These are phyloP conservation scores for Lonicera japonica DNA, from an alignment of 129 eudicot species.

Conservation along the genomic window DNA sequence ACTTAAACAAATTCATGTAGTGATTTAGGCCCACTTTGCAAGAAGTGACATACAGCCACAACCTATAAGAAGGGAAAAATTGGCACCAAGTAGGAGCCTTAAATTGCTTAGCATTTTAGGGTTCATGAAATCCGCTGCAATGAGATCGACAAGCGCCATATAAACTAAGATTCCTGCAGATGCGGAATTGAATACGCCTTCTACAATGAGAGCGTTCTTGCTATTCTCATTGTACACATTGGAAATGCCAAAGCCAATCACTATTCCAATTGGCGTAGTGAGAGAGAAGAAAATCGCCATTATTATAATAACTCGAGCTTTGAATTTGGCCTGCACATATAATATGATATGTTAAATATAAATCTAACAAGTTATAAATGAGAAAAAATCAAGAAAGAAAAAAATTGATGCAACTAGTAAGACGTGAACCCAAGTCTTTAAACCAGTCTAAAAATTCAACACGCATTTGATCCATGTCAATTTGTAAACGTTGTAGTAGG, in stretches of 20 bases:
- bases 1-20: too few species aligned
- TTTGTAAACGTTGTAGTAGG: too few species aligned
- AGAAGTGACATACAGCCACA: conserved; percentile 48
- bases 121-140: conserved; percentile 41
- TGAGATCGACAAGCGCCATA: conserved; percentile 62
- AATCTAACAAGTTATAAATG: too few species aligned
- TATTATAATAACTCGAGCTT: conserved; percentile 7
- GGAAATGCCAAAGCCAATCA: conserved; percentile 27
- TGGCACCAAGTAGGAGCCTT: conserved; percentile 31
- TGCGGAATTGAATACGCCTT: conserved; percentile 41
- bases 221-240: conserved; percentile 43
- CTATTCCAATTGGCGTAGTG: conserved; percentile 51
- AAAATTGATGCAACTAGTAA: too few species aligned
- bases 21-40: conserved; percentile 50
- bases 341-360: too few species aligned
- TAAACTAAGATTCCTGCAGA: conserved; percentile 47
- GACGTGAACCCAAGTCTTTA: too few species aligned
- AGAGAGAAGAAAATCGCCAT: conserved; percentile 37
- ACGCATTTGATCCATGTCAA: too few species aligned
- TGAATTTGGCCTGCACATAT: conserved; percentile 33
- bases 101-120: conserved; percentile 29
- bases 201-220: conserved; percentile 37
- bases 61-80: conserved; percentile 29
- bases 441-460: too few species aligned
- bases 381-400: too few species aligned